Percentiles rank a stretch among this genome's conserved stretches.
These are phyloP conservation scores for Xylaria sp. DNA, from an alignment of 495 filamentous ascomycete species.

Conservation along the genomic window DNA sequence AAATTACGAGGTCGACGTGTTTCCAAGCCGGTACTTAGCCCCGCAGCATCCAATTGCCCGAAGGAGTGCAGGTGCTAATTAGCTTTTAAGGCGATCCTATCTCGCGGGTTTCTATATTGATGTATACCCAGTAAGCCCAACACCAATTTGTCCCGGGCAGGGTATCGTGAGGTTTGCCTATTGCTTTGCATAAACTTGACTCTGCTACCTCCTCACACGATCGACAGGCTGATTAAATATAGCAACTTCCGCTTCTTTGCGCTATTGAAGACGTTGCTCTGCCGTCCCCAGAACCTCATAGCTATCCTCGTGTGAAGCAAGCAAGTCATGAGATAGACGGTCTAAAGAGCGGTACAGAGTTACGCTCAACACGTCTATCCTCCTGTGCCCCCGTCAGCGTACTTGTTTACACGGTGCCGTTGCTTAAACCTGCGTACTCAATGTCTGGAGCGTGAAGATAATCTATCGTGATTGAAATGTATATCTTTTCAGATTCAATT, in stretches of 20 bases:
- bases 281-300: background rate
- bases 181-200: background rate
- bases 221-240: background rate
- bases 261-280: background rate
- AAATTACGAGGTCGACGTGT: background rate
- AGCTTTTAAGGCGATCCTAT: background rate
- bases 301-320: background rate
- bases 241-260: background rate
- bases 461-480: background rate
- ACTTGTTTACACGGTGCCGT: background rate
- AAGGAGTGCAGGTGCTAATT: background rate
- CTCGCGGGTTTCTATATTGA: background rate
- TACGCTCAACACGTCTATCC: background rate
- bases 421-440: background rate
- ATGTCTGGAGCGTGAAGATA: background rate
- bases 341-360: background rate
- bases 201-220: background rate
- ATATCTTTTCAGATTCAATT: background rate
- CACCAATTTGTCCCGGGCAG: background rate
- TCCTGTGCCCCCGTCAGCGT: background rate
- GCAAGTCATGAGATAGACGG: background rate
- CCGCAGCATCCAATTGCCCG: background rate
- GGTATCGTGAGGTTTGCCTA: background rate
- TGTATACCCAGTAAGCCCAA: background rate
- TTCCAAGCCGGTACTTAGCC: background rate